These are phyloP conservation scores for Hypholoma fasciculare DNA, from an alignment of 768 basidiomycete species.

Conservation along the genomic window DNA sequence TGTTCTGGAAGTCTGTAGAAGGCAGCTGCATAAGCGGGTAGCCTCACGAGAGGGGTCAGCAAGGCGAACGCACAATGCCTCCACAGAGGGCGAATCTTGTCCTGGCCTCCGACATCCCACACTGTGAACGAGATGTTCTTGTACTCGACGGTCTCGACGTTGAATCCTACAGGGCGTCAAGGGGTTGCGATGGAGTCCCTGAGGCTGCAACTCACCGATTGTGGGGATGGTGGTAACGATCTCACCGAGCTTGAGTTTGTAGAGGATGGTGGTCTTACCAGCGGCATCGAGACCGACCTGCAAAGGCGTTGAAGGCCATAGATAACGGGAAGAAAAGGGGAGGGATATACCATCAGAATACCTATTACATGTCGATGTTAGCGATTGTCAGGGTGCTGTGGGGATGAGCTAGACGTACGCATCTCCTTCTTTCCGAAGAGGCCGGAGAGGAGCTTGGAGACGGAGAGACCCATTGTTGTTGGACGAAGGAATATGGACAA, in stretches of 20 bases:
- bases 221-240: conserved; percentile 99
- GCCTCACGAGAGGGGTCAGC: conserved; percentile 16
- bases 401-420: conserved; percentile 65
- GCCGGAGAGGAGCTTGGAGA: conserved; percentile 74
- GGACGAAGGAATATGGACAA: conserved; percentile 29
- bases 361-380: conserved; percentile 52
- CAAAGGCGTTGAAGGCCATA: conserved; percentile 11
- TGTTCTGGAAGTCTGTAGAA: conserved; percentile 96
- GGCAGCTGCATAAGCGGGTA: conserved; percentile 15
- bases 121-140: conserved; percentile 99
- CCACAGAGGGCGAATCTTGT: conserved; percentile 99
- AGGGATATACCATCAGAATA: conserved; percentile 83
- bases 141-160: conserved; percentile 99
- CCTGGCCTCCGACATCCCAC: conserved; percentile 99
- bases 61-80: conserved; percentile 85
- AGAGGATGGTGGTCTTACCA: conserved; percentile 97
- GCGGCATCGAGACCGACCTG: conserved; percentile 99
- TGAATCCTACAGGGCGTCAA: conserved; percentile 73
- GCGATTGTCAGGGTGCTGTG: conserved; percentile 25
- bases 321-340: conserved; percentile 17
- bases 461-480: conserved; percentile 72
- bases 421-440: conserved; percentile 99
- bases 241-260: conserved; percentile 99
- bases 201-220: conserved; percentile 70
- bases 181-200: conserved; percentile 9